phyloP scores from a whole-genome alignment of 2,329 filamentous ascomycete species.

The Rhexocercosporidium sp. region DNA sequence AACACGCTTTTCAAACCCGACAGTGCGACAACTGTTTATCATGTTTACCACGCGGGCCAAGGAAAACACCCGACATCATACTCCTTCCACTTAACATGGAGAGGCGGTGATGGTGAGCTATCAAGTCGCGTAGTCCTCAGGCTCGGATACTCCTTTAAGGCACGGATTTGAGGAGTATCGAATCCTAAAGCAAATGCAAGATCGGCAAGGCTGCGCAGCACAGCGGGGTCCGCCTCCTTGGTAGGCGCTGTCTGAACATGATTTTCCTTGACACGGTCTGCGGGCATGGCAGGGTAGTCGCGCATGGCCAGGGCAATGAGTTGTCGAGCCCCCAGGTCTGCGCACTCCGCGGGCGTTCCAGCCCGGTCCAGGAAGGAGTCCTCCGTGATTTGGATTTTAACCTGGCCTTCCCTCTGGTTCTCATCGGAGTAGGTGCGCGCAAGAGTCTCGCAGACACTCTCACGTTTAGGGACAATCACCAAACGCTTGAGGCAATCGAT shows the following conservation, averaged over 20 bases:
- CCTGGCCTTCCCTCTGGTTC: constrained; percentile 20
- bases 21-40: too few species aligned
- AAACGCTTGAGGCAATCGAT: constrained; percentile 40
- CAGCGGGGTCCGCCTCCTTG: not conserved
- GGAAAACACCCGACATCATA: too few species aligned
- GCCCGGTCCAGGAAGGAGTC: constrained; percentile 4
- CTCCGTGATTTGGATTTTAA: constrained; percentile 32
- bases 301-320: constrained; percentile 15
- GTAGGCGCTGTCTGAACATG: not conserved
- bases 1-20: too few species aligned
- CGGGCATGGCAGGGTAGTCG: constrained; percentile 13
- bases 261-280: constrained; percentile 13
- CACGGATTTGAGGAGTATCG: constrained; percentile 13
- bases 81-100: too few species aligned
- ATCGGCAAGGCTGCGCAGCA: constrained; percentile 1
- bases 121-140: constrained; percentile 7
- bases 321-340: constrained; percentile 12
- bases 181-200: constrained; percentile 1
- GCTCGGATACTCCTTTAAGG: constrained; percentile 17
- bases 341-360: constrained; percentile 2
- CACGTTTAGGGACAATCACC: constrained; percentile 14
- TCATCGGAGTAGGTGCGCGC: constrained; percentile 13
- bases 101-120: not conserved
- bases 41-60: too few species aligned
- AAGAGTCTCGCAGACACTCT: constrained; percentile 18